Evolutionary conservation across 306 rosid species (phyloP).

Genomic region (Myrica gale): DNA sequence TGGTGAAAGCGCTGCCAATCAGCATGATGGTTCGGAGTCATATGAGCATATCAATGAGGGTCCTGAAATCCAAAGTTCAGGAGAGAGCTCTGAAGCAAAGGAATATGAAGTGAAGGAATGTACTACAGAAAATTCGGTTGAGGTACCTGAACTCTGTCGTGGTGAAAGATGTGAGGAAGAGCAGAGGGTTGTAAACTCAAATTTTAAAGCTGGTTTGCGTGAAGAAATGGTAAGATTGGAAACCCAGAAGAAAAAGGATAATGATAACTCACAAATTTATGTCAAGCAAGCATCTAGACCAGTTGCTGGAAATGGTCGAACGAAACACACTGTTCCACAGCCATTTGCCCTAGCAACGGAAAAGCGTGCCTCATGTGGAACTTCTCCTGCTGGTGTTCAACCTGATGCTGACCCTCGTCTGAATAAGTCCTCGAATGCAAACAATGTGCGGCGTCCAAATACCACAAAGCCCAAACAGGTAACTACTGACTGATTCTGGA

Average conservation of each 20-base stretch:
- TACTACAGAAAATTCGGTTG: slow-evolving; percentile 70
- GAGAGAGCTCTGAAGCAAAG: slow-evolving; percentile 64
- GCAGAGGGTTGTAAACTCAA: slow-evolving; percentile 38
- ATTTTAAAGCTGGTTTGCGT: slow-evolving; percentile 32
- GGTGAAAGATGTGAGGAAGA: slow-evolving; percentile 35
- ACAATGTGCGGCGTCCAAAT: slow-evolving; percentile 42
- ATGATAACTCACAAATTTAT: slow-evolving; percentile 41
- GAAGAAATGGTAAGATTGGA: slow-evolving; percentile 40
- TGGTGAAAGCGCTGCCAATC: slow-evolving; percentile 44
- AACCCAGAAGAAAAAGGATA: slow-evolving; percentile 44
- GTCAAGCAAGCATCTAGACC: slow-evolving; percentile 49
- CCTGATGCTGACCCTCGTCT: slow-evolving; percentile 29
- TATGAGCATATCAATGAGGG: slow-evolving; percentile 59
- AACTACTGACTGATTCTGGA: slow-evolving; percentile 14
- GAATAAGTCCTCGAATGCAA: slow-evolving; percentile 42
- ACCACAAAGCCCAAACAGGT: slow-evolving; percentile 75
- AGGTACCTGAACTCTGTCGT: slow-evolving; percentile 34
- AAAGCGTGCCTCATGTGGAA: slow-evolving; percentile 70
- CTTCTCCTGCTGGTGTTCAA: slow-evolving; percentile 46
- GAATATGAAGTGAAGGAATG: slow-evolving; percentile 98
- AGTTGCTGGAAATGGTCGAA: slow-evolving; percentile 53
- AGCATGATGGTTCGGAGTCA: slow-evolving; percentile 50
- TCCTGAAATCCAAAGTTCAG: slow-evolving; percentile 60
- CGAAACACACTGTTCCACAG: slow-evolving; percentile 77
- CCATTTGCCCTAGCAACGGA: slow-evolving; percentile 97